Base-by-base conservation (phyloP, 2,329 filamentous ascomycete species). In the Cercospora sesami region DNA sequence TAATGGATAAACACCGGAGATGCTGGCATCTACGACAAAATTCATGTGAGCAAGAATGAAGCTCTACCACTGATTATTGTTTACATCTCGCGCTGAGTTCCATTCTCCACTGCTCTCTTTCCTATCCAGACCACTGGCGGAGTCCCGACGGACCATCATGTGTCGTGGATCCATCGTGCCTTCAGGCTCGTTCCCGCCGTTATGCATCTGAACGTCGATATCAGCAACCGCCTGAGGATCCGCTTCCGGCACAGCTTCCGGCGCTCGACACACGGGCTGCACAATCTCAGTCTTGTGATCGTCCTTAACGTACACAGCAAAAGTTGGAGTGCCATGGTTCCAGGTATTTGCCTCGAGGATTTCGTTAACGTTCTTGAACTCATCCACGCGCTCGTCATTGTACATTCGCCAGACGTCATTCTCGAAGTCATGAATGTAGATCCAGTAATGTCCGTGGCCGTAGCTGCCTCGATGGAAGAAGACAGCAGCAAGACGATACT, bases 371-470 rank as follows among this genome's bases (percentile, higher is more conserved):
- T 69, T 65, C n/a, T 69, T 69, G 28, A 88, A 86, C 71, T 91
- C 88, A 2, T 87, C 89, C 26, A 99, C 93, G 16, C 85, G 86
- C 64, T 90, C 90, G 75, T 99, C 95, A 77, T 99, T 99, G 83
- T 97, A 99, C 76, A 92, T 93, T 66, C 93, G 90, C 94, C 95
- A 99, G 21, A 94, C 83, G 39, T 89, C 82, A 58, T 88, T 86
- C 71, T 90, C 86, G 78, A 96, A 96, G 81, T 98, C 95, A 76
- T 89, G 91, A 71, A 99, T 96, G 86, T 94, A 97, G 55, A 97
- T 93, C 90, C 93, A 97, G 81, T 98, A 99, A 79, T 99, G 95
- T 0, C 95, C 95, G 31, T 86, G 85, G 14, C 76, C 75, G 1
- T 79, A 75, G 8, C 84, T 83, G 33, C 92, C 92, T 21, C 91